Evolutionary conservation across 805 yeast species (phyloP), one percentile per base, ranked within the genome.

Genomic region (Barnettozyma sucrosica): DNA sequence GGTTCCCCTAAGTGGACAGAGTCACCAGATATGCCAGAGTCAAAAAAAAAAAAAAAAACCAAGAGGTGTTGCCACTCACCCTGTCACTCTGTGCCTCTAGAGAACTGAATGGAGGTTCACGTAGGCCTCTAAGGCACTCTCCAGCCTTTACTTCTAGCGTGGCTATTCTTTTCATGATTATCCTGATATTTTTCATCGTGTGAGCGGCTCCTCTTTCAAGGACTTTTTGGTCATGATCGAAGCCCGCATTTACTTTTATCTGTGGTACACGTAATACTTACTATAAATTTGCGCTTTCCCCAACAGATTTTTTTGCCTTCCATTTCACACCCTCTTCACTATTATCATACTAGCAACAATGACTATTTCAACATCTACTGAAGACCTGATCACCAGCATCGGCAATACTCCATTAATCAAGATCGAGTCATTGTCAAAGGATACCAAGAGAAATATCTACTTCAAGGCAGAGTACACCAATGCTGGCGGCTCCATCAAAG

Each of bases 401-500:
- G 95, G 95, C 1, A 76, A 84, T 62, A 87, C 95, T 1, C 89
- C 89, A 0, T 57, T 87, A 52, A 75, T 87, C 33, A 77, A 76
- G 54, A 72, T 86, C 44, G 73, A 76, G 50, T 76, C 86, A 2
- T 68, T 87, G 7, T 78, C 85, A 1, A 62, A 66, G 8, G 64
- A 74, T 14, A 83, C 89, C 0, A 87, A 87, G 1, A 81, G 93
- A 58, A 80, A 81, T 41, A 75, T 87, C 30, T 82, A 76, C 57
- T 92, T 87, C 51, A 87, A 87, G 57, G 66, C 85, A 41, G 95
- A 87, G 63, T 66, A 85, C 51, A 61, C 68, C 41, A 87, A 87
- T 56, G 93, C 95, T 0, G 95, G 87, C 0, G 92, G 90, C 0
- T 81, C 89, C 32, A 89, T 95, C 38, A 87, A 87, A 56, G 95